Base-by-base conservation (phyloP, 176 grass and related monocot genomes). In the Triticum turgidum region DNA sequence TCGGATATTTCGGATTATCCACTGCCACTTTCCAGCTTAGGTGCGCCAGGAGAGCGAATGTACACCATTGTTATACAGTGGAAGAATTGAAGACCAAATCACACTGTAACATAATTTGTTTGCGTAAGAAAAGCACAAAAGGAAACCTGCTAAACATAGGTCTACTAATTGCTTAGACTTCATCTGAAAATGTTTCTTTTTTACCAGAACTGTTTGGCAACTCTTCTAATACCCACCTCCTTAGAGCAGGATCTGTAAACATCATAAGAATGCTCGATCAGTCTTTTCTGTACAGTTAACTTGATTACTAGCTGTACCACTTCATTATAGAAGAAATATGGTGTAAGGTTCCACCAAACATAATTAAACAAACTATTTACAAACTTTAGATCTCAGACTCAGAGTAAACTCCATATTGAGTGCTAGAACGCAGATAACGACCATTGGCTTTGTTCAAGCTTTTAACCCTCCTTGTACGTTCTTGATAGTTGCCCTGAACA, bases 121-220 rank as follows among this genome's bases (percentile, higher is more conserved):
- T 74, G 34, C 62, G 33, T 15, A 45, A 83, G 79, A 61, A 41
- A 39, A n/a, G 13, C 5, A 30, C 42, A 86, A 73, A 79, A 3
- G 68, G 29, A 86, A 86, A 77, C 78, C 49, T 77, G 58, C 6
- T 66, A 85, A 85, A 81, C 18, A 61, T 6, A 62, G 62, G 11
- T 56, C 17, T 44, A 42, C n/a, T 44, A 33, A 14, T 25, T 83
- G 65, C 41, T 58, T 69, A 20, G 69, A 77, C 13, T 75, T 77
- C 39, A 35, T 78, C 24, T 32, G 15, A 63, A 32, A 58, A 75
- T 59, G n/a, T 25, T 54, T 35, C 38, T 30, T 56, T 69, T 72
- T 49, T 29, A 49, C 42, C 22, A 49, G 42, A 75, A 75, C 47
- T 63, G 17, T 51, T 70, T 78, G 22, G 18, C 13, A 61, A 52